Evolutionary conservation across 257 asterid genomes (phyloP).

Genomic region (Solanum sejunctum): DNA sequence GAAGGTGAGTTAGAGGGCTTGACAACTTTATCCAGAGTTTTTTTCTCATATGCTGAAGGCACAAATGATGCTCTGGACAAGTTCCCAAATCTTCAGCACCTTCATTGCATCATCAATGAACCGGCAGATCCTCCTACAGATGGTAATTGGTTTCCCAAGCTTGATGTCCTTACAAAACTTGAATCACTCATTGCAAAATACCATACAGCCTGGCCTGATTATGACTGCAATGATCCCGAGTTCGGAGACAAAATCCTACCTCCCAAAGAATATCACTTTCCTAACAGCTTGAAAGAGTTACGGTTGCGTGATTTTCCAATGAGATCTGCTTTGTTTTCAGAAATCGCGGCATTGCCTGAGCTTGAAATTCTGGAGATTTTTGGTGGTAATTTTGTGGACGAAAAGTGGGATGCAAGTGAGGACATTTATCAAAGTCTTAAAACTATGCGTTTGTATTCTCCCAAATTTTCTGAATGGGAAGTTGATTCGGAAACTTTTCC

Average conservation of each 20-base stretch:
- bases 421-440: not conserved
- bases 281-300: too few relatives aligned
- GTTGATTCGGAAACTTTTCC: not conserved
- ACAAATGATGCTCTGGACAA: too few relatives aligned
- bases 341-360: not conserved
- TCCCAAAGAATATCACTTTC: too few relatives aligned
- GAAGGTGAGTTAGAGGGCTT: not conserved
- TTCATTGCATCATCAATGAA: not conserved
- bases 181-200: too few relatives aligned
- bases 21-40: not conserved
- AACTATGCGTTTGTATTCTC: not conserved
- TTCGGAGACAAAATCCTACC: too few relatives aligned
- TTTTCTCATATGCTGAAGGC: not conserved
- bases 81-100: too few relatives aligned
- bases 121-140: too few relatives aligned
- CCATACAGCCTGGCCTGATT: too few relatives aligned
- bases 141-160: too few relatives aligned
- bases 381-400: rapidly evolving
- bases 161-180: too few relatives aligned
- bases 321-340: not conserved
- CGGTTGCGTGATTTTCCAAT: rapidly evolving
- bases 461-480: not conserved
- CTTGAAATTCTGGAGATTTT: not conserved
- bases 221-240: not conserved
- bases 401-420: not conserved